Evolutionary conservation across 2,329 filamentous ascomycete species (phyloP).

Genomic region (Epichloe typhina): DNA sequence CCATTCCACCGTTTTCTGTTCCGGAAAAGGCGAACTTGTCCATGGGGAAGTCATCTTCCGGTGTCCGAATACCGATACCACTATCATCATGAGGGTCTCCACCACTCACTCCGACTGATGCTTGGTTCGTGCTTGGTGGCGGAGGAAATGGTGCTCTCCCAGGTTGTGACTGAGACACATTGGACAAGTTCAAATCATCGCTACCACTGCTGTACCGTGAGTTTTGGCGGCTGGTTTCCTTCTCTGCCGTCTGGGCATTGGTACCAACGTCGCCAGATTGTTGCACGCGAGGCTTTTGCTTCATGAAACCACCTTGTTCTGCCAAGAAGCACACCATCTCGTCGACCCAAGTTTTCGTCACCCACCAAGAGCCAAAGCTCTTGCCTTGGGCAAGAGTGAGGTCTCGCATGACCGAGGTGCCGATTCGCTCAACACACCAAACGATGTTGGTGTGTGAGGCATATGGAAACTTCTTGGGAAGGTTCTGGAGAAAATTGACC

Average conservation of each 20-base stretch:
- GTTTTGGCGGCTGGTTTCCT: conserved; percentile 21
- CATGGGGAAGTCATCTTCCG: conserved; percentile 50
- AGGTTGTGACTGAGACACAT: conserved; percentile 33
- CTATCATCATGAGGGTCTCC: conserved; percentile 53
- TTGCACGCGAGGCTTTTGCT: conserved; percentile 31
- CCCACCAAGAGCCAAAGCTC: conserved; percentile 87
- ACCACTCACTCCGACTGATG: conserved; percentile 22
- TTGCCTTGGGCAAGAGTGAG: conserved; percentile 65
- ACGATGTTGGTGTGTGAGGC: conserved; percentile 61
- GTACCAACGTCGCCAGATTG: conserved; percentile 13
- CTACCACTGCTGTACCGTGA: conserved; percentile 31
- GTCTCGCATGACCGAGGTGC: conserved; percentile 67
- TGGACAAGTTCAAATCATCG: conserved; percentile 32
- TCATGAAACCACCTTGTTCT: conserved; percentile 80
- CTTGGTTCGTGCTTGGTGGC: conserved; percentile 29
- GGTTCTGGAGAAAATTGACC: conserved; percentile 56
- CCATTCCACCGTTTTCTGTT: conserved; percentile 22
- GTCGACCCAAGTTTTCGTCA: conserved; percentile 89
- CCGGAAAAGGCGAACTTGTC: conserved; percentile 41
- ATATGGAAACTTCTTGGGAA: conserved; percentile 61
- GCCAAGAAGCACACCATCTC: conserved; percentile 88
- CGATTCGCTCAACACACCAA: conserved; percentile 61
- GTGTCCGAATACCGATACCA: conserved; percentile 58
- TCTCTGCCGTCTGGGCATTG: conserved; percentile 22
- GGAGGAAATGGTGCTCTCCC: conserved; percentile 37